These are phyloP conservation scores for Picea sitchensis DNA, from an alignment of 75 land plant species.

Conservation along the genomic window DNA sequence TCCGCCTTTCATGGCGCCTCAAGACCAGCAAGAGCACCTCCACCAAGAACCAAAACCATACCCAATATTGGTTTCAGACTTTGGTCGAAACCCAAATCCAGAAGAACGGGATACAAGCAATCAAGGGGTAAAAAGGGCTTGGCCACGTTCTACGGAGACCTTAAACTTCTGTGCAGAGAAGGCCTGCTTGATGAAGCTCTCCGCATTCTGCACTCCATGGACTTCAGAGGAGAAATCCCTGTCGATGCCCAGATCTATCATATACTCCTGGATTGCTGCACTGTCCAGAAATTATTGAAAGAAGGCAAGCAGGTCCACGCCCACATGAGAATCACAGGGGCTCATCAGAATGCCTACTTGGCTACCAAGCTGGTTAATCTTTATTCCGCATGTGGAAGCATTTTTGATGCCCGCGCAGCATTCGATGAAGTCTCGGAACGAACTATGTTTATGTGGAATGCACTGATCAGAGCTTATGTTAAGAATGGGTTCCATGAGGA, in stretches of 20 bases:
- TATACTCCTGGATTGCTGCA: constrained; percentile 2
- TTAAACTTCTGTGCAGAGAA: not conserved
- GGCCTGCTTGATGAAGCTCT: constrained; percentile 6
- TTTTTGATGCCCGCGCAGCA: not conserved
- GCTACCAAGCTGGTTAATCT: not conserved
- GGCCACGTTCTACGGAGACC: not conserved
- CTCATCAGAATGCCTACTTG: not conserved
- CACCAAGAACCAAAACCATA: too few species aligned
- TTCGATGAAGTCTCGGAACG: constrained; percentile 23
- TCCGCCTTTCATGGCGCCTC: too few species aligned
- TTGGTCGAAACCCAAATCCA: too few species aligned
- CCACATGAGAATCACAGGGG: constrained; percentile 7
- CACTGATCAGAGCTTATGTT: constrained; percentile 36
- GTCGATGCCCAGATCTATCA: not conserved
- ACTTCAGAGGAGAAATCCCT: not conserved
- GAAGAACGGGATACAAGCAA: too few species aligned
- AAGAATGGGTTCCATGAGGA: constrained; percentile 16
- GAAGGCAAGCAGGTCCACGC: not conserved
- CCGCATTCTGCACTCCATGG: not conserved
- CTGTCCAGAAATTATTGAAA: not conserved
- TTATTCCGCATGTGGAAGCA: not conserved
- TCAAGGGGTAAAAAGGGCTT: too few species aligned
- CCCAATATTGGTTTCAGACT: too few species aligned
- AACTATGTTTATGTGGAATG: constrained; percentile 36
- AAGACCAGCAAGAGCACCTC: too few species aligned